phyloP scores from a whole-genome alignment of 345 rosid species.

The Pelargonium nanum region DNA sequence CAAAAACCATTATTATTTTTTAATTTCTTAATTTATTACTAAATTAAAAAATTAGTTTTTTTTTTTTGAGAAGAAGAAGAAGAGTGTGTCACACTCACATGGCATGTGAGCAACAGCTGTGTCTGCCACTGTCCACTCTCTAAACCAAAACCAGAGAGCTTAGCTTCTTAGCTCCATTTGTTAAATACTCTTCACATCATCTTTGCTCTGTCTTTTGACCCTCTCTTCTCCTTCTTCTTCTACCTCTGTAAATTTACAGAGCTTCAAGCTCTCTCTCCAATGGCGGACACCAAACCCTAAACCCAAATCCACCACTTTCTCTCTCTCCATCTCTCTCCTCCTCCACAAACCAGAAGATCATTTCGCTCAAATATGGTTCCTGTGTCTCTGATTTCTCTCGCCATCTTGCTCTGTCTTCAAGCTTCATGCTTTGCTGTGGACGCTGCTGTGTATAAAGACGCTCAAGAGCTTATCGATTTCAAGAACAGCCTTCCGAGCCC shows the following conservation, averaged over 20 bases:
- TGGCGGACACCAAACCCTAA: not conserved
- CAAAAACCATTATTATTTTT: no score
- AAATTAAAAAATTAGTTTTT: no score
- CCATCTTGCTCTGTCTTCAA: no score
- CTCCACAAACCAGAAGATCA: no score
- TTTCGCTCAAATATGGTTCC: not conserved
- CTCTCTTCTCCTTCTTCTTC: not conserved
- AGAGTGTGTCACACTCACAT: not conserved
- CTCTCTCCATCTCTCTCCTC: constrained; percentile 31
- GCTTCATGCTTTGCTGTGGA: not conserved
- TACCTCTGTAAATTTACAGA: not conserved
- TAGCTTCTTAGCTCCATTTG: not conserved
- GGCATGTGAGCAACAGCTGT: not conserved
- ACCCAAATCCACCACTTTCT: constrained; percentile 30
- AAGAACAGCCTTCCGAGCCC: constrained; percentile 39
- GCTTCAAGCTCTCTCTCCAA: not conserved
- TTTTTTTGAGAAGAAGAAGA: not conserved
- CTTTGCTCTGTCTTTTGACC: not conserved
- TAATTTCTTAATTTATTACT: no score
- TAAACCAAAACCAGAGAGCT: not conserved
- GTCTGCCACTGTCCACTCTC: not conserved
- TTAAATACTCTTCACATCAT: not conserved
- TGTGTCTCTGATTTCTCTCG: not conserved
- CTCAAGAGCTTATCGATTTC: constrained; percentile 55
- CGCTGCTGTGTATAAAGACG: constrained; percentile 22